Conservation (phyloP, 495 filamentous ascomycete genomes). For the Xylaria venustula region DNA sequence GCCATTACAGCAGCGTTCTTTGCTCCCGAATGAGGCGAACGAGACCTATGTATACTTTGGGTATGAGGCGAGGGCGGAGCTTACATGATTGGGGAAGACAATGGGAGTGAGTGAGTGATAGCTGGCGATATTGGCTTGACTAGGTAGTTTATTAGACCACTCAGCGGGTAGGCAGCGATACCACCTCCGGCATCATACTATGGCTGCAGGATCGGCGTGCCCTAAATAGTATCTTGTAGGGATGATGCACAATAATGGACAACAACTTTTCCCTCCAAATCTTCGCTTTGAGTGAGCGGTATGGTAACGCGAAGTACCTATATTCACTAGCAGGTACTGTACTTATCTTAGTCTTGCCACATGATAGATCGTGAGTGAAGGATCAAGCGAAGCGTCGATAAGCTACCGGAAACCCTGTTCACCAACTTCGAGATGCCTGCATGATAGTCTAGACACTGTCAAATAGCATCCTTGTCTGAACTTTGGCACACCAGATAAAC, state of each 20-base stretch:
- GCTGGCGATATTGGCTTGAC: not conserved
- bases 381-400: no score
- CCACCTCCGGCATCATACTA: not conserved
- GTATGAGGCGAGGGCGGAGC: not conserved
- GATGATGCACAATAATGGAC: conserved; percentile 13
- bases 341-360: no score
- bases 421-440: no score
- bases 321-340: no score
- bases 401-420: no score
- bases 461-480: no score
- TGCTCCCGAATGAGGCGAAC: not conserved
- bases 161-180: not conserved
- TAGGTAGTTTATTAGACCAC: conserved; percentile 11
- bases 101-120: not conserved
- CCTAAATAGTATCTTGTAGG: not conserved
- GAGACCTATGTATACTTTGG: not conserved
- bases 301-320: no score
- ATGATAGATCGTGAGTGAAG: no score
- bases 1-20: not conserved
- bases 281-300: not conserved
- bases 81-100: not conserved
- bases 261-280: not conserved
- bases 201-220: conserved; percentile 2
- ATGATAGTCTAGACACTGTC: no score
- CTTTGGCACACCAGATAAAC: not conserved